Percentiles rank a stretch among this genome's conserved stretches.
These are phyloP conservation scores for Blastobotrys attinorum DNA, from an alignment of 805 yeast species.

Conservation along the genomic window DNA sequence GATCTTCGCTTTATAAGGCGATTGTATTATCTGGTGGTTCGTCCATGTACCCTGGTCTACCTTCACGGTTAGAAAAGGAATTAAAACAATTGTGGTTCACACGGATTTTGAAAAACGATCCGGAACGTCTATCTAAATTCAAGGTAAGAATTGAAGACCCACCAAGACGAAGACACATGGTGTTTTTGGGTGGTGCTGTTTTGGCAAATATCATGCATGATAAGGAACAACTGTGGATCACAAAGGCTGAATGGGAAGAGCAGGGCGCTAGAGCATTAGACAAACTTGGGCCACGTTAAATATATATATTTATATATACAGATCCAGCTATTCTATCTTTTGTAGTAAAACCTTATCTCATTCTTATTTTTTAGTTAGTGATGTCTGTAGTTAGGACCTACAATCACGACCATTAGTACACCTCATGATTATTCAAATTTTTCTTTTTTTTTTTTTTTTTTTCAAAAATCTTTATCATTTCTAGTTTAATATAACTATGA, in stretches of 20 bases:
- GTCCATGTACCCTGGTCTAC: conserved; percentile 97
- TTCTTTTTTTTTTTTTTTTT: not conserved
- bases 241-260: conserved; percentile 96
- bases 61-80: conserved; percentile 91
- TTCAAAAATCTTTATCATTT: not conserved
- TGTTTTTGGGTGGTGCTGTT: conserved; percentile 97
- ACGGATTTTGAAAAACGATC: conserved; percentile 77
- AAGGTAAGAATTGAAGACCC: conserved; percentile 97
- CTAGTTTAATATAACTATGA: not conserved
- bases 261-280: conserved; percentile 78
- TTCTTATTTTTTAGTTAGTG: not conserved
- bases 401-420: no score
- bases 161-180: conserved; percentile 98
- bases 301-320: not conserved
- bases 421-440: no score
- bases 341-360: not conserved
- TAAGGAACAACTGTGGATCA: conserved; percentile 97
- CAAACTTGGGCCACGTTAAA: conserved; percentile 85
- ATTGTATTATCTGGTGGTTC: conserved; percentile 97
- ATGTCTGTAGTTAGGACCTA: not conserved
- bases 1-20: conserved; percentile 81
- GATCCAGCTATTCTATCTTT: not conserved
- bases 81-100: conserved; percentile 94
- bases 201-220: conserved; percentile 97
- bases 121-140: conserved; percentile 73